Base-by-base conservation (phyloP, 2,329 filamentous ascomycete species). In the Cercospora sesami region DNA sequence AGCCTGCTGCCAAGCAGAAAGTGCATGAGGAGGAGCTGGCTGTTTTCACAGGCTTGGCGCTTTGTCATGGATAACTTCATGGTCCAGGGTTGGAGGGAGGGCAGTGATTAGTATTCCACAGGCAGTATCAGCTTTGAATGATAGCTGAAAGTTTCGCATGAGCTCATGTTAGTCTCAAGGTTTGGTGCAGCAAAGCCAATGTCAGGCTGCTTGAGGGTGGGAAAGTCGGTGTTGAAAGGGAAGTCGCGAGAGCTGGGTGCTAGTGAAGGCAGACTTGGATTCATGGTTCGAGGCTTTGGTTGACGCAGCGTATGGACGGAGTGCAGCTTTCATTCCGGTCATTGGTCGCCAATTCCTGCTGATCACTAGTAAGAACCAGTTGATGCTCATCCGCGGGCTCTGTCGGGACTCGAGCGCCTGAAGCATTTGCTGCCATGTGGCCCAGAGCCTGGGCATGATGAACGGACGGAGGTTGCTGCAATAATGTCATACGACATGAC, bases 21-120 rank as follows among this genome's bases (percentile, higher is more conserved):
- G 59, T 69, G 28, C 68, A 64, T n/a, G 69, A 71, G 26, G 55
- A 55, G 10, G 67, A 69, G 9, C 64, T 65, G 9, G 63, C 62
- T 55, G 64, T 67, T 3, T 66, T 69, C 18, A 69, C 69, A n/a
- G 69, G 69, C 5, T 36, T 71, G 42, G 68, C 69, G 23, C 48
- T 53, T 53, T 53, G 5, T 53, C 18, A 23, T 53, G 48, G 18
- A 12, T 8, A 53, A 5, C 16, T 53, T 28, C 18, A 53, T 23
- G 48, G 21, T 53, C 48, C 36, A 42, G 23, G 42, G 42, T 48
- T 4, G 21, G 23, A 18, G 42, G 6, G 9, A 23, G 4, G 8
- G n/a, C 3, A 48, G 23, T 18, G 18, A 16, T 23, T 48, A 48
- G 36, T 42, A 42, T n/a, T 7, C 36, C 36, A 42, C 36, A 42